Evolutionary conservation across 306 rosid species (phyloP), one percentile per base, ranked within the genome.

Genomic region (Pueraria montana): DNA sequence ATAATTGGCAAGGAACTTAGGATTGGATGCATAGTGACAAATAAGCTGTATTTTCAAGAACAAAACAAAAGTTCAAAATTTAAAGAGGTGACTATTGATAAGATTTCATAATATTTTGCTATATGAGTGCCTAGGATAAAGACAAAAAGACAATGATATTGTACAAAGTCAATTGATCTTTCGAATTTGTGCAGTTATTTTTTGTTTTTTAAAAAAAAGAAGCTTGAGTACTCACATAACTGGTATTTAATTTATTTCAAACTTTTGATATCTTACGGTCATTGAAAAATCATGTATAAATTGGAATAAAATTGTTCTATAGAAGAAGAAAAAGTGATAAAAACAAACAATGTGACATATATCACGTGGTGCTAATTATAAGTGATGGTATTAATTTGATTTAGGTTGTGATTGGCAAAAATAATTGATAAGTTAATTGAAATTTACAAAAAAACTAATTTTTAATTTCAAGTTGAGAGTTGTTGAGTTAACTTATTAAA

Each of bases 341-440:
- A 21, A 49, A 36, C 24, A 49, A 20, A 36, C n/a, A 67, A 26
- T n/a, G 68, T 79, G 56, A 66, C 27, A 8, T 66, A 1, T 79
- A 66, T 17, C 52, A 62, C 48, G 74, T 52, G 82, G 46, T 36
- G 67, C 75, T 66, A 40, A 58, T 40, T 56, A 24, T 56, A 45
- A 46, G n/a, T 17, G 52, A 8, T 32, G 27, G 13, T 11, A 43
- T 18, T 11, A 23, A 1, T 80, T 42, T 30, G 40, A 55, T 42
- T 16, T 59, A 23, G 20, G 45, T 3, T 64, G 6, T 16, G 11
- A 64, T 64, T 64, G 13, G 6, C 2, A 13, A 26, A 62, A 13
- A 14, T 62, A 62, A 62, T 27, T 27, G 10, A 61, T 1, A 59
- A 59, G n/a, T 61, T 26, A 61, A 59, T 56, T 59, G 8, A 3